Base-by-base conservation (phyloP, 192 early-diverging fungal species). In the Dimargaris cristalligena region DNA sequence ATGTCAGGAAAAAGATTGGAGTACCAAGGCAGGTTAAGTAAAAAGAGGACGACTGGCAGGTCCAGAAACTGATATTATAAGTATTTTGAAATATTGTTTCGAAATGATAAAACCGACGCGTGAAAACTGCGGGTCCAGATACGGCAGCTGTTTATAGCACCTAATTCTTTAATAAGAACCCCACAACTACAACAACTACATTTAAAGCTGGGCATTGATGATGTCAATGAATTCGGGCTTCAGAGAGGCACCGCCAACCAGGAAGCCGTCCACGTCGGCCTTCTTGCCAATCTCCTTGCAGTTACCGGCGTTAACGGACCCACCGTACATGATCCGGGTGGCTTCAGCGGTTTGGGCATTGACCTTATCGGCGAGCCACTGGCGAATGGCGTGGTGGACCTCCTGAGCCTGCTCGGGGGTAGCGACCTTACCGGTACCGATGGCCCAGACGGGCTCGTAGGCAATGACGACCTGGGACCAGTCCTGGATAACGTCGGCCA, bases 371-470 rank as follows among this genome's bases (percentile, higher is more conserved):
- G 71, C 73, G 62, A 99, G 79, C 85, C 91, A 96, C 52, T 74
- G 63, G 64, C 95, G 86, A 70, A 99, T 92, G 54, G 73, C 77
- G 20, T 66, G 74, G 75, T 99, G 96, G 47, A 88, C 87, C 65
- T 99, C 94, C 80, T 99, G 93, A 44, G 96, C 96, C 79, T 97
- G 90, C 38, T 86, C 74, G 52, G 88, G 89, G 23, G 89, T 83
- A 45, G 96, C 94, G 13, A 99, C 94, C 83, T 92, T 92, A 62
- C 96, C 96, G 22, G 96, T 99, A 52, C 96, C 94, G 65, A 99
- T 97, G 34, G 96, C 96, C 96, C 96, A 99, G 58, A 99, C 96
- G 56, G 96, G 96, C 78, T 99, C 96, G 73, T 99, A 99, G 63
- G 96, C 96, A 75, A 99, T 78, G 16, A 97, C 94, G 62, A 99